Conservation (phyloP, 129 eudicot species). For the Chrysanthemum seticuspe region DNA sequence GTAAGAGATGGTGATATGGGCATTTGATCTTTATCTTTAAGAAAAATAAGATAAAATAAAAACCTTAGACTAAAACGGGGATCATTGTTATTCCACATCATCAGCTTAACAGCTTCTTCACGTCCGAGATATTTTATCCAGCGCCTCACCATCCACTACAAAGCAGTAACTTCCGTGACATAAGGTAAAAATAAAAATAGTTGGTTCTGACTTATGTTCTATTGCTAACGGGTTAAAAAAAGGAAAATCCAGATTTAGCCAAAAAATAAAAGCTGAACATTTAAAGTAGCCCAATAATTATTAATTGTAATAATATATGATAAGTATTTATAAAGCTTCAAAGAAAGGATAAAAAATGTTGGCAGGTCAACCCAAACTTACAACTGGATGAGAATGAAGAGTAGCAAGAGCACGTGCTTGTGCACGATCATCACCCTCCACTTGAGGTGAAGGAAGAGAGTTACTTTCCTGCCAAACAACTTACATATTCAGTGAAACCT, state of each 20-base stretch:
- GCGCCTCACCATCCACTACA: slow-evolving; percentile 97
- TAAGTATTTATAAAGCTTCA: not conserved
- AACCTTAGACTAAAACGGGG: slow-evolving; percentile 88
- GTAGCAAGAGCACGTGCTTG: slow-evolving; percentile 96
- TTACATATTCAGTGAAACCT: slow-evolving; percentile 13
- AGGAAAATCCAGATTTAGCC: too few species aligned
- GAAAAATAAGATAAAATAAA: not conserved
- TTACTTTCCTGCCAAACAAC: slow-evolving; percentile 55
- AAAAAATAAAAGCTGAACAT: not conserved
- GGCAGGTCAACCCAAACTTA: slow-evolving; percentile 36
- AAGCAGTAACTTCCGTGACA: not conserved
- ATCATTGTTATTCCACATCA: slow-evolving; percentile 85
- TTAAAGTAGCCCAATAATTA: not conserved
- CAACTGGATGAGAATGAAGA: slow-evolving; percentile 93
- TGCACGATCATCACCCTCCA: slow-evolving; percentile 85
- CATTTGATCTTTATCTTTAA: not conserved
- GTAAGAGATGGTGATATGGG: slow-evolving; percentile 18
- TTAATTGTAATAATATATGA: not conserved
- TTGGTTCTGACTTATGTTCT: not conserved
- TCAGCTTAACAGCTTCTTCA: slow-evolving; percentile 74
- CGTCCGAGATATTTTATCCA: slow-evolving; percentile 75
- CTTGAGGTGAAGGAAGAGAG: slow-evolving; percentile 70
- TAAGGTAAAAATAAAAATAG: not conserved
- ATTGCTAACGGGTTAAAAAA: not conserved
- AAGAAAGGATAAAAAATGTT: not conserved